Percentiles rank a stretch among this genome's conserved stretches.
phyloP scores from a whole-genome alignment of 2,329 filamentous ascomycete genomes.

The Xylariales sp. region DNA sequence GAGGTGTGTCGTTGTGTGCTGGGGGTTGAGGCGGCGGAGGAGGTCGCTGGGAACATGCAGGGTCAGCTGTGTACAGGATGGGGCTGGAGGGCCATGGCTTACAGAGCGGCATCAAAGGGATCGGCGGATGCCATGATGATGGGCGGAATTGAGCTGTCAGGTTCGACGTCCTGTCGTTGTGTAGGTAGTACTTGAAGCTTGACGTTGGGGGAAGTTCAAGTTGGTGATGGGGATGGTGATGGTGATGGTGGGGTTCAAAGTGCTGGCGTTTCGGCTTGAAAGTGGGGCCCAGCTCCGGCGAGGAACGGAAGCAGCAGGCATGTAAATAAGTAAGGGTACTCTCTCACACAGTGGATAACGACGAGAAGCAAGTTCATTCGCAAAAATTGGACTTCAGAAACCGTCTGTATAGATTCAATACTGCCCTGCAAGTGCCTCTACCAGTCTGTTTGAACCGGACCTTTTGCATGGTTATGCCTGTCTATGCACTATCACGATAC shows the following conservation, averaged over 20 bases:
- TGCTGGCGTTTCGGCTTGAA: too few relatives aligned
- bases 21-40: slow-evolving; percentile 93
- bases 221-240: background rate
- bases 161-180: background rate
- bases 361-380: too few relatives aligned
- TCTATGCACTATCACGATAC: too few relatives aligned
- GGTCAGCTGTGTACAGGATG: slow-evolving; percentile 5
- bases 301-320: too few relatives aligned
- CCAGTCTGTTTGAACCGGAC: too few relatives aligned
- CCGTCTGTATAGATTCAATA: too few relatives aligned
- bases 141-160: background rate
- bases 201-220: background rate
- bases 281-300: too few relatives aligned
- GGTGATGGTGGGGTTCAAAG: slow-evolving; percentile 8
- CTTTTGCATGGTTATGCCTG: too few relatives aligned
- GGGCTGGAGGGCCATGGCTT: slow-evolving; percentile 34
- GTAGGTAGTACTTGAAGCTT: background rate
- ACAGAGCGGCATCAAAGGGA: slow-evolving; percentile 74
- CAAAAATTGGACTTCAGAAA: too few relatives aligned
- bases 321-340: too few relatives aligned
- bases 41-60: slow-evolving; percentile 74
- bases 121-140: slow-evolving; percentile 49
- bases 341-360: too few relatives aligned
- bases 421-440: too few relatives aligned
- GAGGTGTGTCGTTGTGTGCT: slow-evolving; percentile 84